Evolutionary conservation across 2,329 filamentous ascomycete genomes (phyloP).

Genomic region (Fusarium poae): DNA sequence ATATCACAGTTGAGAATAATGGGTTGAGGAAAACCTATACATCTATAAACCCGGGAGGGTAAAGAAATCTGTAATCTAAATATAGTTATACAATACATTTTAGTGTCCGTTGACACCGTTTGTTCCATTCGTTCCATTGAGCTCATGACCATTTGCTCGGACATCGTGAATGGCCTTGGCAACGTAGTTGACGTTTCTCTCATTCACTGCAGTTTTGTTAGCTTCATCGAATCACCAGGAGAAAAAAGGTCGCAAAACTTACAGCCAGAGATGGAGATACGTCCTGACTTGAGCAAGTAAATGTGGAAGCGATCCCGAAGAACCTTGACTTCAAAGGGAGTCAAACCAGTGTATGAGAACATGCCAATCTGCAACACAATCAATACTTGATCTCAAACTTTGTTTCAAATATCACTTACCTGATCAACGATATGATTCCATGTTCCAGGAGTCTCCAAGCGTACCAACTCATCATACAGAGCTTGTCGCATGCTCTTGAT

Average conservation of each 20-base stretch:
- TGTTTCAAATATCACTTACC: neutral
- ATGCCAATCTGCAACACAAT: constrained; percentile 81
- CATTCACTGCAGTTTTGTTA: constrained; percentile 69
- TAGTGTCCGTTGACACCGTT: constrained; percentile 26
- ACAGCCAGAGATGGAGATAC: constrained; percentile 41
- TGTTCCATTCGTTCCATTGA: constrained; percentile 14
- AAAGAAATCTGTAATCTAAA: constrained; percentile 8
- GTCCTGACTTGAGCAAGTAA: constrained; percentile 68
- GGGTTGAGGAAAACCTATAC: neutral
- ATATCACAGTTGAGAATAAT: neutral
- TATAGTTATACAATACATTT: neutral
- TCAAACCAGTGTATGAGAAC: constrained; percentile 93
- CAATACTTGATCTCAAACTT: neutral
- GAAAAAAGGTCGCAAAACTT: constrained; percentile 50
- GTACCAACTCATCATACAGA: constrained; percentile 84
- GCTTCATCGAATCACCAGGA: neutral
- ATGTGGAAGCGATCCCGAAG: constrained; percentile 78
- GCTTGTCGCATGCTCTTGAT: constrained; percentile 91
- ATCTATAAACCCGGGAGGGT: constrained; percentile 14
- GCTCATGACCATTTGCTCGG: neutral
- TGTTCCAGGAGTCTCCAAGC: constrained; percentile 83
- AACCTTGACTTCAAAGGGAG: constrained; percentile 76
- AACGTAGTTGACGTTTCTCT: constrained; percentile 86
- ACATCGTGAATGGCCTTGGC: constrained; percentile 88
- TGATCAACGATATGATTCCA: constrained; percentile 97